Percentiles rank a stretch among this genome's conserved stretches.
These are phyloP conservation scores for Alectoria sarmentosa DNA, from an alignment of 495 filamentous ascomycete species.

Conservation along the genomic window DNA sequence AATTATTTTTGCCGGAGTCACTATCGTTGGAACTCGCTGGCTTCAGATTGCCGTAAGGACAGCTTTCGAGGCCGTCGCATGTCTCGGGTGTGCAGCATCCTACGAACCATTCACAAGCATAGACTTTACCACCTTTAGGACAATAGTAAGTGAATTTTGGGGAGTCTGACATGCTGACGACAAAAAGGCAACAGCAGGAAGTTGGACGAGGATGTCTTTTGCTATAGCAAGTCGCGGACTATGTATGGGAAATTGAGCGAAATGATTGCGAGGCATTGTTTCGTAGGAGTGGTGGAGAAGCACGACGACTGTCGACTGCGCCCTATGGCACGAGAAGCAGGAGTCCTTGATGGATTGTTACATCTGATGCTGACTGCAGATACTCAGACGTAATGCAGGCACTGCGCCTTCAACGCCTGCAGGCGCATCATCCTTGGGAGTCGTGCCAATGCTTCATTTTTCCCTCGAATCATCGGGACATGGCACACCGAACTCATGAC, in stretches of 20 bases:
- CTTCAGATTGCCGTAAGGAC: background rate
- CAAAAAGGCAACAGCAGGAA: background rate
- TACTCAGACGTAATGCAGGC: background rate
- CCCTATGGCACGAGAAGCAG: background rate
- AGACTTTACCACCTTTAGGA: background rate
- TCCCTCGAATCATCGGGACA: too few relatives aligned
- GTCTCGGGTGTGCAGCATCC: background rate
- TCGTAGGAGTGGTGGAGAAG: background rate
- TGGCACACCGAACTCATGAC: too few relatives aligned
- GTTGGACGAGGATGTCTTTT: background rate
- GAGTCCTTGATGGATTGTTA: background rate
- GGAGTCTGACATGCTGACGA: background rate
- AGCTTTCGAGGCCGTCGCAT: background rate
- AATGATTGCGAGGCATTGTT: background rate
- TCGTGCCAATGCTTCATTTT: too few relatives aligned
- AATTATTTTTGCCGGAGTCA: background rate
- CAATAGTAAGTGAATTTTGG: background rate
- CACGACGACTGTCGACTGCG: background rate
- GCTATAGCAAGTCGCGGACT: background rate
- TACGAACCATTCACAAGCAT: background rate
- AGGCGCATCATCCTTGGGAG: background rate
- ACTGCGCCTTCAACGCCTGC: background rate
- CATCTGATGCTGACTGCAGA: conserved; percentile 1
- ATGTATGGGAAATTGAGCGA: background rate
- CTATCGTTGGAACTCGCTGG: background rate